Base-by-base conservation (phyloP, 78 protist species). In the Salpingoeca rosetta region DNA sequence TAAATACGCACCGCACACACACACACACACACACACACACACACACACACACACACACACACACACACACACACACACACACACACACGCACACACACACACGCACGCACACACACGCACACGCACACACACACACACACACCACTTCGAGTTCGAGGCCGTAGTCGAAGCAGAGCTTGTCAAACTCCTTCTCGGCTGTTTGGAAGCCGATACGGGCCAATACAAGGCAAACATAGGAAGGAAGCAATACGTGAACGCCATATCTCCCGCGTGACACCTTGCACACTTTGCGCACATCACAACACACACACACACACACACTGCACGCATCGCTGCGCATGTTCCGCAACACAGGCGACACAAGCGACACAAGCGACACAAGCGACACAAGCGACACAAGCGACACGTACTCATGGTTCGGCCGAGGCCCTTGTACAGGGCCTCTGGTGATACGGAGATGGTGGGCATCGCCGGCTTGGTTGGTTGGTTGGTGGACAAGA, bases 101-200 rank as follows among this genome's bases (percentile, higher is more conserved):
- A n/a, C n/a, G n/a, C n/a, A n/a, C n/a, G n/a, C n/a, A n/a, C n/a
- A n/a, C n/a, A n/a, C n/a, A n/a, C n/a, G n/a, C n/a, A n/a, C n/a
- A n/a, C n/a, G n/a, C n/a, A n/a, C n/a, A n/a, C n/a, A n/a, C n/a
- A n/a, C n/a, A n/a, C 51, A 95, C n/a, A n/a, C n/a, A n/a, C n/a
- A n/a, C 97, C 1, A 94, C 98, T 85, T 98, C 99, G 41, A 98
- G 94, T 91, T 98, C 99, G 41, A 98, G 87, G 39, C 99, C 99
- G 77, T 93, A 98, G 42, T 92, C 93, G 72, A 98, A 97, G 89
- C 98, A 95, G 1, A 98, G 91, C 40, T 96, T 91, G 39, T 90
- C 93, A 88, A 96, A 95, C 89, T 94, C 93, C 22, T 90, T 2
- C n/a, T n/a, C n/a, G n/a, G n/a, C n/a, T n/a, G n/a, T n/a, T n/a